Evolutionary conservation across 352 stramenopile species (phyloP).

Genomic region (Phytophthora megakarya): DNA sequence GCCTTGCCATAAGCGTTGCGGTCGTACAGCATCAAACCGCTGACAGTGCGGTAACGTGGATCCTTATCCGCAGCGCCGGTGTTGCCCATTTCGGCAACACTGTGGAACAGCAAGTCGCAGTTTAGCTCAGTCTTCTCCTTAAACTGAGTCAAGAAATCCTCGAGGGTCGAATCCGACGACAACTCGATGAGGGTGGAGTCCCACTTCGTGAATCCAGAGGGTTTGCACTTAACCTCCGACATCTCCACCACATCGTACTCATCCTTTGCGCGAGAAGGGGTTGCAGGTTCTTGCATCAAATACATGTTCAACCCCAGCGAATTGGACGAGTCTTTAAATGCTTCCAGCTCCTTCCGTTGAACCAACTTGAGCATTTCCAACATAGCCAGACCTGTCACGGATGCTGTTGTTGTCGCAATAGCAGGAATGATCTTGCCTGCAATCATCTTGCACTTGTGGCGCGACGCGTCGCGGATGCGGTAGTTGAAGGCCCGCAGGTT

Average conservation of each 20-base stretch:
- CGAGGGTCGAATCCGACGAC: conserved; percentile 64
- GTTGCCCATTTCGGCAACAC: conserved; percentile 73
- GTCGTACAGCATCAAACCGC: conserved; percentile 87
- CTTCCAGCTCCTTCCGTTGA: conserved; percentile 86
- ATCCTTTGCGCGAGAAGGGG: conserved; percentile 87
- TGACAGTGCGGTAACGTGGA: conserved; percentile 64
- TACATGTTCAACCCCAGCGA: conserved; percentile 93
- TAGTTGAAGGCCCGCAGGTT: conserved; percentile 96
- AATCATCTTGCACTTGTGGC: conserved; percentile 97
- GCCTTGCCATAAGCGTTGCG: conserved; percentile 78
- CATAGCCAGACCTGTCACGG: conserved; percentile 97
- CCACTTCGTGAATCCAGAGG: conserved; percentile 92
- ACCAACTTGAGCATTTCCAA: conserved; percentile 90
- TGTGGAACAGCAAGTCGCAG: conserved; percentile 83
- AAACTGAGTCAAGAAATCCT: conserved; percentile 70
- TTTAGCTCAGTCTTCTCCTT: conserved; percentile 77
- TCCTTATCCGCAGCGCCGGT: conserved; percentile 64
- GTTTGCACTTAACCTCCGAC: conserved; percentile 88
- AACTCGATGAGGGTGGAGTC: conserved; percentile 86
- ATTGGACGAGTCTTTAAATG: conserved; percentile 93
- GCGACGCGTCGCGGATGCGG: conserved; percentile 80
- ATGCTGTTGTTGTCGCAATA: conserved; percentile 99
- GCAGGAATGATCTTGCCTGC: conserved; percentile 99
- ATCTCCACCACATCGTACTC: conserved; percentile 92
- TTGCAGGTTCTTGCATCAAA: conserved; percentile 89